Conservation (phyloP, 2,329 filamentous ascomycete genomes). For the Ophioceras dolichostomum region DNA sequence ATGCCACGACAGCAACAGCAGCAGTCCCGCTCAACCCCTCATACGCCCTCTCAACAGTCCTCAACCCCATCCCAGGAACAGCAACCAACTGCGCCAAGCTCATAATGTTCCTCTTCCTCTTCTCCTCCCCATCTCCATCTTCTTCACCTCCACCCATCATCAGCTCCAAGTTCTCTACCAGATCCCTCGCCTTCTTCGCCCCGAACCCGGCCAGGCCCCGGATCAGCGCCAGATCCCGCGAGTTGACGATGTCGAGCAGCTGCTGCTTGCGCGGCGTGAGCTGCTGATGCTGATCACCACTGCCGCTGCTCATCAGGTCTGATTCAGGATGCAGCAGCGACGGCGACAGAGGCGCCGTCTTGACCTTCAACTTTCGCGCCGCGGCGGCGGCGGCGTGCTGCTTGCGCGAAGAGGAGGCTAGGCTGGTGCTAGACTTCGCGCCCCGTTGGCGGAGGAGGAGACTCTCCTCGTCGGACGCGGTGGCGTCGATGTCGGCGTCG, state of each 20-base stretch:
- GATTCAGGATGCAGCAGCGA: too few species aligned
- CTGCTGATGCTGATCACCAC: constrained; percentile 7
- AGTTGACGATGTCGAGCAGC: constrained; percentile 62
- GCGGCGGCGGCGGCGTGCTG: constrained; percentile 10
- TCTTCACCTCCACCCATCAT: too few species aligned
- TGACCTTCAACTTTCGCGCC: constrained; percentile 14
- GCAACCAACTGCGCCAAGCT: constrained; percentile 37
- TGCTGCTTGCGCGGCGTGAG: constrained; percentile 42
- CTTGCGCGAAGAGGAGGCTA: constrained; percentile 8
- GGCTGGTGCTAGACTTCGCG: too few species aligned
- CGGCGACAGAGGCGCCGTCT: constrained; percentile 5
- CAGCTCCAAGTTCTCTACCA: constrained; percentile 40
- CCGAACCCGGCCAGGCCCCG: constrained; percentile 58
- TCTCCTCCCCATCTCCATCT: constrained; percentile 14
- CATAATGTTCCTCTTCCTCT: constrained; percentile 24
- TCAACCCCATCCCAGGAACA: constrained; percentile 44
- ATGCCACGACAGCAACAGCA: too few species aligned
- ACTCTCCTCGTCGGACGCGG: constrained; percentile 17
- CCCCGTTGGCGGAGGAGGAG: too few species aligned
- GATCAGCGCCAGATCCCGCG: constrained; percentile 53
- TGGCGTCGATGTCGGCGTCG: constrained; percentile 28
- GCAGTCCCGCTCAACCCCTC: too few species aligned
- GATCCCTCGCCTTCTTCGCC: constrained; percentile 54
- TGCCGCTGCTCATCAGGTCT: not conserved
- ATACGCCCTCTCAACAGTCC: constrained; percentile 43